Base-by-base conservation (phyloP, 2,329 filamentous ascomycete genomes). In the Claviceps africana region DNA sequence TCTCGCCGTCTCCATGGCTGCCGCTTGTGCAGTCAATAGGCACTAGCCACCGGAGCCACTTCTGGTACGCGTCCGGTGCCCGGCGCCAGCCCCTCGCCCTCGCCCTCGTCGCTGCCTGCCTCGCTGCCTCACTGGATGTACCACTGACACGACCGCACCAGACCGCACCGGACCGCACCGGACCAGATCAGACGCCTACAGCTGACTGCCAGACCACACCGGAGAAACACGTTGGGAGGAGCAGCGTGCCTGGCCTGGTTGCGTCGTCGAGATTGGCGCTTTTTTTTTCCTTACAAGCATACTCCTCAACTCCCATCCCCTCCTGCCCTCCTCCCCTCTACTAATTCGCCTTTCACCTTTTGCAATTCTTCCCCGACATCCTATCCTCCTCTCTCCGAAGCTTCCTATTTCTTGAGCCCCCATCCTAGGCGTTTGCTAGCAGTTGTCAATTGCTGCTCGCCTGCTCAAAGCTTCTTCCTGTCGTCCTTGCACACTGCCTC, bases 401-500 rank as follows among this genome's bases (percentile, higher is more conserved):
- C 47, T 52, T 52, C 53, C 22, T 43, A 17, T 47, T 21, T 15
- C 19, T 30, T 52, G 50, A 54, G 53, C 53, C 28, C 43, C 28
- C 43, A 49, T 54, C 50, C 42, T 50, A 52, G 50, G 53, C 50
- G 43, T 39, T 50, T 48, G 47, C 47, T 39, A 17, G 40, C 50
- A 50, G 9, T 54, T 39, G 22, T 39, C 30, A 42, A 40, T 48
- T 55, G 55, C 49, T 47, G 49, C 46, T 30, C 49, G 22, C 51
- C 51, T 56, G 47, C 45, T 54, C 50, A 40, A 44, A 51, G 47
- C 42, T 31, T 30, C 25, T 42, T 22, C 21, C 31, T 47, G 33
- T 19, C 30, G 19, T 37, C 51, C 19, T 44, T 47, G 50, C 50
- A 52, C 10, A 42, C 17, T 19, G 35, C 42, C 39, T 47, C 40